Base-by-base conservation (phyloP, 1,284 basidiomycete genomes). In the Moesziomyces sp. region DNA sequence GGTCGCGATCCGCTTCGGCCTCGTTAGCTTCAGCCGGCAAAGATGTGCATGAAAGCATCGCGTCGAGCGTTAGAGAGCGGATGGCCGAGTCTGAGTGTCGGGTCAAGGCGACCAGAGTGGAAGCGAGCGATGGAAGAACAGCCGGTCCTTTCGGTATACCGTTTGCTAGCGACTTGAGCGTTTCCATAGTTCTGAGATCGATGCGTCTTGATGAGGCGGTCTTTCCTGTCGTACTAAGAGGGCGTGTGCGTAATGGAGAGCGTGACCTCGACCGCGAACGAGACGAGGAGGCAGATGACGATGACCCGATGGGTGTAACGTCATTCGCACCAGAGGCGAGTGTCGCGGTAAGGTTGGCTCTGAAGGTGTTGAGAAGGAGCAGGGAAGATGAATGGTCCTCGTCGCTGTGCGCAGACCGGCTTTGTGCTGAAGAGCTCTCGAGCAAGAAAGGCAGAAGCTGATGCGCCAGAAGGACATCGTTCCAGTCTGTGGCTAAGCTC, bases 331-430 rank as follows among this genome's bases (percentile, higher is more conserved):
- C 5, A 0, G 24, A 16, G 11, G 9, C 47, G 1, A 55, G 23
- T 2, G 46, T 21, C 28, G 65, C 65, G 21, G 52, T 43, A 7
- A 77, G 60, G 33, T 57, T 54, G 11, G 47, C 14, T 21, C 72
- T 52, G 14, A 74, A 65, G 0, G 75, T 75, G 60, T 77, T 77
- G 46, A 77, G 60, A 5, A 75, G 57, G 11, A 77, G 60, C 23
- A 77, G 46, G 1, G 75, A 72, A 1, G 71, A 59, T 0, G 60
- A 57, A 10, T 73, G 38, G 18, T 40, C 38, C 18, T 40, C 14
- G 18, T 40, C 38, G 18, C 38, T 40, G 16, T 16, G 38, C 6
- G 38, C 60, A 24, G 59, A 55, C 1, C 7, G 23, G 44, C 26
- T 40, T n/a, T 8, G 43, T 19, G 30, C 26, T 19, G 33, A 18